phyloP scores from a whole-genome alignment of 2,329 filamentous ascomycete species.

The Pyrenophora teres region DNA sequence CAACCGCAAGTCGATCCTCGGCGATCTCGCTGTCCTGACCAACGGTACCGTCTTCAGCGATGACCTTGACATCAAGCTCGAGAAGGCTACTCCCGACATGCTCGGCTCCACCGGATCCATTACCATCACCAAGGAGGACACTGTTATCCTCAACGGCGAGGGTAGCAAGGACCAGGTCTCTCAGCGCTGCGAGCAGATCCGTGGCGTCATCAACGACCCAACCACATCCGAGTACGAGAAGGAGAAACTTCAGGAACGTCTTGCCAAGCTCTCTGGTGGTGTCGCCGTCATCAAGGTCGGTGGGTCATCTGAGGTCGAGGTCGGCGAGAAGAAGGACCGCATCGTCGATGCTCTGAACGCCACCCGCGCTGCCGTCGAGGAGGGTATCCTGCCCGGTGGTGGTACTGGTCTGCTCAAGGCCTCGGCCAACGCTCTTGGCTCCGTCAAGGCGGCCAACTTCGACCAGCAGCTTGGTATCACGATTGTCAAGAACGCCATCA shows the following conservation, averaged over 20 bases:
- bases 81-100: slow-evolving; percentile 95
- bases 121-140: slow-evolving; percentile 99
- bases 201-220: slow-evolving; percentile 91
- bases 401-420: slow-evolving; percentile 98
- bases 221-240: slow-evolving; percentile 99
- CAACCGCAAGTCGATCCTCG: slow-evolving; percentile 99
- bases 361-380: slow-evolving; percentile 96
- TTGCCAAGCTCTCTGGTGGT: slow-evolving; percentile 98
- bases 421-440: slow-evolving; percentile 80
- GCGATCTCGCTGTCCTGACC: slow-evolving; percentile 92
- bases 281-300: slow-evolving; percentile 99
- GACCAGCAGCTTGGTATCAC: slow-evolving; percentile 98
- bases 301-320: slow-evolving; percentile 96
- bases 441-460: slow-evolving; percentile 90
- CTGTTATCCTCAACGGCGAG: slow-evolving; percentile 96
- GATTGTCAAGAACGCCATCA: slow-evolving; percentile 98
- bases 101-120: slow-evolving; percentile 97
- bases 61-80: slow-evolving; percentile 98
- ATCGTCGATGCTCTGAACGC: slow-evolving; percentile 98
- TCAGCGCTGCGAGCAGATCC: slow-evolving; percentile 98
- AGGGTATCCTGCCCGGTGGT: slow-evolving; percentile 98
- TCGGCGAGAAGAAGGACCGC: slow-evolving; percentile 99
- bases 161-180: slow-evolving; percentile 91
- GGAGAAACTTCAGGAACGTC: slow-evolving; percentile 99
- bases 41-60: slow-evolving; percentile 98